phyloP scores from a whole-genome alignment of 2,329 filamentous ascomycete genomes.

The Ophiocordyceps australis region DNA sequence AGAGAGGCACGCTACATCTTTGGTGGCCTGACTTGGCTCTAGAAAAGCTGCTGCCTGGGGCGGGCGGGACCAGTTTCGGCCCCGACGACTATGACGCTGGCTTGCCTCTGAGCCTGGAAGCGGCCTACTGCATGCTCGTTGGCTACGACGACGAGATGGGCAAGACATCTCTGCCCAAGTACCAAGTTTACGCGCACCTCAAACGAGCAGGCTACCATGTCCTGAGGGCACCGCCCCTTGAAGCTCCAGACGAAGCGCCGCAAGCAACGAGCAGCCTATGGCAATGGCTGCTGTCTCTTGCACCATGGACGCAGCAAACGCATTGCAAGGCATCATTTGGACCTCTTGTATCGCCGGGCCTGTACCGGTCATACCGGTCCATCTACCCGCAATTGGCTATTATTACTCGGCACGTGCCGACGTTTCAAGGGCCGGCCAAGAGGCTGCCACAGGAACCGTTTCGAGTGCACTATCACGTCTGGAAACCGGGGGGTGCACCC shows the following conservation, averaged over 20 bases:
- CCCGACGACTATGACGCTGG: slow-evolving; percentile 36
- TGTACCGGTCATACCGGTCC: slow-evolving; percentile 46
- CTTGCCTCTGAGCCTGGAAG: slow-evolving; percentile 79
- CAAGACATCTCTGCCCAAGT: slow-evolving; percentile 55
- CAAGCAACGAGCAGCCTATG: slow-evolving; percentile 14
- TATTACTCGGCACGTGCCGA: slow-evolving; percentile 50
- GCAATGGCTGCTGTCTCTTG: slow-evolving; percentile 34
- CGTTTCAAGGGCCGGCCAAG: slow-evolving; percentile 8
- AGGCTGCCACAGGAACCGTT: slow-evolving; percentile 33
- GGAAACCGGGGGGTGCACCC: slow-evolving; percentile 41
- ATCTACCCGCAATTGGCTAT: slow-evolving; percentile 65
- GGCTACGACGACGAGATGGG: slow-evolving; percentile 46
- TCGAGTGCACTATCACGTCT: slow-evolving; percentile 62
- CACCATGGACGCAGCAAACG: slow-evolving; percentile 11
- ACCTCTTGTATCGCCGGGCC: slow-evolving; percentile 41
- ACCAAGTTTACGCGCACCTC: slow-evolving; percentile 73
- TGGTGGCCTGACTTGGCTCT: slow-evolving; percentile 54
- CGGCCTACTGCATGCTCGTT: slow-evolving; percentile 71
- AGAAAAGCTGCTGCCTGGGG: slow-evolving; percentile 24
- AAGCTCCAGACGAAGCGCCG: slow-evolving; percentile 3
- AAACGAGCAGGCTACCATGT: slow-evolving; percentile 72
- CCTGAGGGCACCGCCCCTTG: slow-evolving; percentile 38
- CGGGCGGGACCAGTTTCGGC: slow-evolving; percentile 5
- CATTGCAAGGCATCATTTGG: slow-evolving; percentile 20
- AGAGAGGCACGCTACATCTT: slow-evolving; percentile 73